Evolutionary conservation across 371 early-diverging fungal species (phyloP).

Genomic region (Zancudomyces culisetae): DNA sequence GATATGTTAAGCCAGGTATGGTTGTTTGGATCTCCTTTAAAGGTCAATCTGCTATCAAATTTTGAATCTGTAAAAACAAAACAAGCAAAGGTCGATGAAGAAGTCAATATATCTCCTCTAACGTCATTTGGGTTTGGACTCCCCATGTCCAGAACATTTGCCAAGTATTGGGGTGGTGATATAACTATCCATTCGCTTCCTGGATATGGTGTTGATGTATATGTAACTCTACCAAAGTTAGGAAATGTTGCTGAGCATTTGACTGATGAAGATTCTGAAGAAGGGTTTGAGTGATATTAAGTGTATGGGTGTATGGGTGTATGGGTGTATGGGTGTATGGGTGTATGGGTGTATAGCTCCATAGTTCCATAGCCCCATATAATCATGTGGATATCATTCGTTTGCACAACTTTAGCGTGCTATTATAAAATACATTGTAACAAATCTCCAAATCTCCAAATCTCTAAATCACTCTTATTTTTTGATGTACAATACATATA

Average conservation of each 20-base stretch:
- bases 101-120: slow-evolving; percentile 15
- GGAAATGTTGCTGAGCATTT: slow-evolving; percentile 48
- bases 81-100: slow-evolving; percentile 35
- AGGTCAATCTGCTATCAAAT: slow-evolving; percentile 31
- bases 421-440: background rate
- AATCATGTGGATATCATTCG: background rate
- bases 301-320: background rate
- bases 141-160: slow-evolving; percentile 67
- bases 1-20: slow-evolving; percentile 46
- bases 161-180: slow-evolving; percentile 68
- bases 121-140: slow-evolving; percentile 64
- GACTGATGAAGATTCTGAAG: slow-evolving; percentile 8
- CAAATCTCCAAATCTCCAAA: background rate
- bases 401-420: background rate
- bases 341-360: background rate
- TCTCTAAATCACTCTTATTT: background rate
- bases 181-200: slow-evolving; percentile 52
- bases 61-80: slow-evolving; percentile 35
- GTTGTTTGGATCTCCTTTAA: slow-evolving; percentile 49
- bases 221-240: slow-evolving; percentile 47
- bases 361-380: background rate
- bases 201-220: slow-evolving; percentile 77
- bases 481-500: background rate
- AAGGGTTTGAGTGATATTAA: background rate
- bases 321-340: background rate